Base-by-base conservation (phyloP, 345 rosid species). In the Corymbia maculata region DNA sequence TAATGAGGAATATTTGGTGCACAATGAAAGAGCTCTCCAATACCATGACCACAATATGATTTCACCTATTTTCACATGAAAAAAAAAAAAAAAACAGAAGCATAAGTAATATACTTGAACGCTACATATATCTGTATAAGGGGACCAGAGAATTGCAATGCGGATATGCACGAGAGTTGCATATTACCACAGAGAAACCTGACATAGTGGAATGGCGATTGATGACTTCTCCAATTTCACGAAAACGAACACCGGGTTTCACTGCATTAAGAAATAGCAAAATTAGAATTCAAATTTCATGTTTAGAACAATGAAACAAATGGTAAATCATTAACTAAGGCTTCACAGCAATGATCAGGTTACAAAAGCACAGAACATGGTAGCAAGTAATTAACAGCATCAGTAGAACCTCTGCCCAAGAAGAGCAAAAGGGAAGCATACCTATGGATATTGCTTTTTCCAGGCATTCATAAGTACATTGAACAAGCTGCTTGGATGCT, bases 1-100 rank as follows among this genome's bases (percentile, higher is more conserved):
- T 98, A 98, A 91, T 98, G 99, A 45, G 99, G 99, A 94, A 98
- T 95, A 91, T 96, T 96, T 82, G 99, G 99, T 8, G 99, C 99
- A 85, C 99, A 98, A 91, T 98, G 99, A 88, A 97, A 98, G 87
- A 96, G 97, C 93, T 98, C 98, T 80, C 99, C 99, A 79, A 98
- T 95, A 79, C 99, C 99, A 89, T 98, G 99, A 85, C 99, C 99
- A 36, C 99, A 98, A 86, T 94, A 95, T 17, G 99, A 96, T 92
- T 94, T 95, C 91, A 97, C 99, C 99, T 97, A 90, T 91, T 90
- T 87, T 51, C 86, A 89, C 42, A 84, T 36, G 87, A 89, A 45
- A 82, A 47, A 52, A 55, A 55, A 55, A 28, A 49, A 82, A 47
- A 85, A n/a, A 55, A 19, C 32, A 51, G 42, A 85, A 82, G 36